phyloP scores from a whole-genome alignment of 208 protist species.

The Crithidia expoeki region DNA sequence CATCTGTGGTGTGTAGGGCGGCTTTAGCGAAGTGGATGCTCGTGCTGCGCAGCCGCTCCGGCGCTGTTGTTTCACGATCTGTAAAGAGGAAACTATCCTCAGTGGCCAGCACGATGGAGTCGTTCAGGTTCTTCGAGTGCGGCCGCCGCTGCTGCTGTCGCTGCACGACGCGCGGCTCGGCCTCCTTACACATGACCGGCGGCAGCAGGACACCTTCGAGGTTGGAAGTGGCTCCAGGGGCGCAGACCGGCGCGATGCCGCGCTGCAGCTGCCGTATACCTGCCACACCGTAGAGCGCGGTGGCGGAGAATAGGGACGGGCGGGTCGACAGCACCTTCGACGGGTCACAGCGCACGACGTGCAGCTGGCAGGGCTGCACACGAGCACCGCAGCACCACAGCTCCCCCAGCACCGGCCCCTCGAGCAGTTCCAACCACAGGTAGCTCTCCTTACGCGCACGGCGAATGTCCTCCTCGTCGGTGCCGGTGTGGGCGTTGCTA shows the following conservation, averaged over 20 bases:
- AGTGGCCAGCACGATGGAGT: constrained; percentile 24
- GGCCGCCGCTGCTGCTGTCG: constrained; percentile 3
- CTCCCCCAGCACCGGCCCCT: constrained; percentile 70
- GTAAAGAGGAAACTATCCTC: constrained; percentile 34
- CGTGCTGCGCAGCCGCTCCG: constrained; percentile 4
- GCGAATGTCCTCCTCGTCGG: constrained; percentile 28
- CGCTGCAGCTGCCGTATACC: constrained; percentile 54
- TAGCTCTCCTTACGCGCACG: constrained; percentile 57
- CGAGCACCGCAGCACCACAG: constrained; percentile 84
- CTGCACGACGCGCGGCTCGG: constrained; percentile 42
- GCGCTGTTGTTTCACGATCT: constrained; percentile 23
- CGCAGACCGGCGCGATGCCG: constrained; percentile 54
- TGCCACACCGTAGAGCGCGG: constrained; percentile 60
- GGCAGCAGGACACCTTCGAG: constrained; percentile 80
- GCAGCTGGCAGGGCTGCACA: constrained; percentile 83
- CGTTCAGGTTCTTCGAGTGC: constrained; percentile 16
- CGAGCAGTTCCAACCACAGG: constrained; percentile 79
- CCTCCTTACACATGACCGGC: constrained; percentile 56
- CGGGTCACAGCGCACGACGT: constrained; percentile 76
- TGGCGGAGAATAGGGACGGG: constrained; percentile 66
- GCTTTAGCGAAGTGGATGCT: background rate
- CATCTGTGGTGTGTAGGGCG: background rate
- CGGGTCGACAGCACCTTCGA: constrained; percentile 35
- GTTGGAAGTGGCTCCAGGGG: constrained; percentile 51
- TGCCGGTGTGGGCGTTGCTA: background rate